Evolutionary conservation across 164 flowering plant genomes (phyloP), one percentile per base, ranked within the genome.

Genomic region (Berberis vulgaris): DNA sequence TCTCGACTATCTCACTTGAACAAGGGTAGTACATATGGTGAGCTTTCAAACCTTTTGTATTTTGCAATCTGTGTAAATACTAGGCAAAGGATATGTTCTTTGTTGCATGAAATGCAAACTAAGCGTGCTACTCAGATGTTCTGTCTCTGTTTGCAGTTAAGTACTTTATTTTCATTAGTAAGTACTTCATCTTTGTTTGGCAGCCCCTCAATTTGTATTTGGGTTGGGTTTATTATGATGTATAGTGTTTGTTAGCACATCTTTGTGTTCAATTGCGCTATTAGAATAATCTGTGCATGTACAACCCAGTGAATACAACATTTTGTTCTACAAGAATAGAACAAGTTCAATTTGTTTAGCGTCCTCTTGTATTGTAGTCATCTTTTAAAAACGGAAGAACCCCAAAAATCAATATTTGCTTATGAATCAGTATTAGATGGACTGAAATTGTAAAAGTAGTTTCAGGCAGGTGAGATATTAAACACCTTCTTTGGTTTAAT

Each of bases 401-500:
- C 0, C 26, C 26, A 26, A 26, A 26, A 26, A 26, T 26, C 26
- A 26, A 26, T 26, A 26, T 26, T 26, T 26, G 43, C 71, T 73
- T 46, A 74, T 66, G 39, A 53, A 45, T 57, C 43, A 43, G 41
- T 39, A 93, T 90, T 73, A 82, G 90, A 71, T 93, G 98, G 97
- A 93, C 98, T 64, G 98, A 90, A 70, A 93, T 93, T 63, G 97
- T 97, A 13, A 93, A 93, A 80, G 96, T 93, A 74, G 97, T 93
- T 65, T 86, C 98, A 63, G 98, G 98, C 81, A 90, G 98, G 98
- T 93, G 81, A 53, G 46, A 5, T 2, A 49, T 69, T 10, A 46
- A 41, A 49, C 12, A 12, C 5, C 10, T 45, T 56, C 42, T 40
- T 2, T 45, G 63, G 43, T 60, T 11, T 57, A 40, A 47, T 39